Conservation (phyloP, 257 asterid species). For the Avicennia marina region DNA sequence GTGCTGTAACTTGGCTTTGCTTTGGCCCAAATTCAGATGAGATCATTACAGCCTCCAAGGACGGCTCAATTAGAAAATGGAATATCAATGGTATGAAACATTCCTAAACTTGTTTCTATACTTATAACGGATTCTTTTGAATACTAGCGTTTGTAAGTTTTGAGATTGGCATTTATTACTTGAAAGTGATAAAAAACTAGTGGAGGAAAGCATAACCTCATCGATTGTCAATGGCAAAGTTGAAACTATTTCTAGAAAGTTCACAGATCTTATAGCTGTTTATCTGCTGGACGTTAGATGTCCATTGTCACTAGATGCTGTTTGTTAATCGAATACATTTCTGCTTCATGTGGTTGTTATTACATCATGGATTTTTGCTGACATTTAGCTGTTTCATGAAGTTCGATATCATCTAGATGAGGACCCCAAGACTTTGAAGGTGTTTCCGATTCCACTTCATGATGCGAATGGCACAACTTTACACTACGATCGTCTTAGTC, state of each 20-base stretch:
- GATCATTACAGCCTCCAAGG: conserved; percentile 92
- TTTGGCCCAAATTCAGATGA: conserved; percentile 84
- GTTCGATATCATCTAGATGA: conserved; percentile 94
- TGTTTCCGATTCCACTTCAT: conserved; percentile 80
- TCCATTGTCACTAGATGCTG: background rate
- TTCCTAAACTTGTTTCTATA: background rate
- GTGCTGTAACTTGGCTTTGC: conserved; percentile 99
- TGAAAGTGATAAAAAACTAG: background rate
- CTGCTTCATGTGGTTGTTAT: too few relatives aligned
- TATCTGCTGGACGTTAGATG: conserved; percentile 1
- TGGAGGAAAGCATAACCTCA: background rate
- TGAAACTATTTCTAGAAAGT: background rate
- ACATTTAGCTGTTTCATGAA: conserved; percentile 36
- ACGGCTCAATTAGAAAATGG: conserved; percentile 88
- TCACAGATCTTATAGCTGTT: background rate
- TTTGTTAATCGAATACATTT: too few relatives aligned
- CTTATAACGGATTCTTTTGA: conserved; percentile 3
- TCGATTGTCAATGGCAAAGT: background rate
- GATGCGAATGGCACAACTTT: conserved; percentile 69
- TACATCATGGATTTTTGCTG: conserved; percentile 6
- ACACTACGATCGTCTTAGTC: conserved; percentile 77
- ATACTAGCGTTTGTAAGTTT: background rate
- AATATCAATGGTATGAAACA: conserved; percentile 72
- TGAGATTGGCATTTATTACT: conserved; percentile 1
- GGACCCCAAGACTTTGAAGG: conserved; percentile 94